phyloP scores from a whole-genome alignment of 257 asterid genomes.

The Phtheirospermum japonicum region DNA sequence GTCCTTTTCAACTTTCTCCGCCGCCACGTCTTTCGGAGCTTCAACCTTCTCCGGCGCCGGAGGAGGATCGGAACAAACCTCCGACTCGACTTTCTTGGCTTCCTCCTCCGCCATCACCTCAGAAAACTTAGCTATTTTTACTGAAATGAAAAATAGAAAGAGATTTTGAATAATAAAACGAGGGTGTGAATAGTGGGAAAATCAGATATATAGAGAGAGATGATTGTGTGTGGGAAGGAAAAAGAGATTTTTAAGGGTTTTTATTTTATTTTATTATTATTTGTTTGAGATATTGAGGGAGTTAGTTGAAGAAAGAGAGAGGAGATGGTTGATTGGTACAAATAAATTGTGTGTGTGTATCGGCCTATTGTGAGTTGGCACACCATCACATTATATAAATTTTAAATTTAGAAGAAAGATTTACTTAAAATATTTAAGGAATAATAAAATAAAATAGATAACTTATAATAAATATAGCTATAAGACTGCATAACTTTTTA shows the following conservation, averaged over 20 bases:
- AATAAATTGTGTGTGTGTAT: no score
- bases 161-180: background rate
- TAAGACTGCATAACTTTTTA: no score
- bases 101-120: constrained; percentile 61
- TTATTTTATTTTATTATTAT: no score
- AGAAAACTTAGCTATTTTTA: constrained; percentile 42
- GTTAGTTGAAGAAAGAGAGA: background rate
- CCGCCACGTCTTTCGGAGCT: constrained; percentile 53
- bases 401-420: no score
- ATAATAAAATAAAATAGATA: no score
- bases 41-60: constrained; percentile 23
- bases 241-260: no score
- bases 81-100: constrained; percentile 46
- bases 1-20: constrained; percentile 37
- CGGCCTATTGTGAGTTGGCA: no score
- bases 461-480: no score
- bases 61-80: constrained; percentile 30
- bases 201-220: background rate
- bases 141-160: constrained; percentile 6
- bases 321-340: no score
- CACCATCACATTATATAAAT: no score
- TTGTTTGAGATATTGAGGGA: background rate
- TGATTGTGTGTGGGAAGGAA: background rate
- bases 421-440: no score
- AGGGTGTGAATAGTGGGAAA: background rate